phyloP scores from a whole-genome alignment of 805 yeast genomes.

The Saccharomycopsis fodiens region DNA sequence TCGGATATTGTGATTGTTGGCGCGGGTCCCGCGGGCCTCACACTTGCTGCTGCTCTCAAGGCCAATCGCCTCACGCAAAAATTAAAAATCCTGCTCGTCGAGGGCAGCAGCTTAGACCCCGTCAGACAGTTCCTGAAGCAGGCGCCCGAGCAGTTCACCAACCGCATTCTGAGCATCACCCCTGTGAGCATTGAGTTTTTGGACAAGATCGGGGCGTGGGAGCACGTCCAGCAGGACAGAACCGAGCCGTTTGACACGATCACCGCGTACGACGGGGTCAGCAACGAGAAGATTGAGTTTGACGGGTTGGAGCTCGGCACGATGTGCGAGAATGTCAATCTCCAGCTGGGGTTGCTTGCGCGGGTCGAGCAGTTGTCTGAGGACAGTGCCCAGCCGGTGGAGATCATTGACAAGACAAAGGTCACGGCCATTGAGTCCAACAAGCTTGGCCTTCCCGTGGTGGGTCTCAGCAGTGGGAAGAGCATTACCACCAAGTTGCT shows the following conservation, averaged over 20 bases:
- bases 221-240: slow-evolving; percentile 58
- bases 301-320: slow-evolving; percentile 57
- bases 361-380: slow-evolving; percentile 38
- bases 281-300: slow-evolving; percentile 64
- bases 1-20: slow-evolving; percentile 83
- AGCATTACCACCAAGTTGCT: slow-evolving; percentile 60
- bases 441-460: slow-evolving; percentile 40
- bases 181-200: slow-evolving; percentile 68
- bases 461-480: slow-evolving; percentile 60
- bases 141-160: slow-evolving; percentile 50
- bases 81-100: slow-evolving; percentile 62
- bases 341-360: slow-evolving; percentile 65
- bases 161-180: slow-evolving; percentile 80
- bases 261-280: slow-evolving; percentile 77
- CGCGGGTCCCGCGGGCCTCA: slow-evolving; percentile 95
- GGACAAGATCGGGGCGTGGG: slow-evolving; percentile 69
- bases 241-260: slow-evolving; percentile 74
- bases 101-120: slow-evolving; percentile 53
- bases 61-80: slow-evolving; percentile 53
- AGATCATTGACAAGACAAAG: slow-evolving; percentile 52
- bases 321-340: slow-evolving; percentile 83
- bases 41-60: slow-evolving; percentile 75
- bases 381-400: slow-evolving; percentile 21
- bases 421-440: slow-evolving; percentile 45
- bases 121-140: slow-evolving; percentile 38